A percentile compares a stretch with the other conserved stretches of the same genome.
Conservation (phyloP, 306 rosid species). For the Fragaria iinumae region DNA sequence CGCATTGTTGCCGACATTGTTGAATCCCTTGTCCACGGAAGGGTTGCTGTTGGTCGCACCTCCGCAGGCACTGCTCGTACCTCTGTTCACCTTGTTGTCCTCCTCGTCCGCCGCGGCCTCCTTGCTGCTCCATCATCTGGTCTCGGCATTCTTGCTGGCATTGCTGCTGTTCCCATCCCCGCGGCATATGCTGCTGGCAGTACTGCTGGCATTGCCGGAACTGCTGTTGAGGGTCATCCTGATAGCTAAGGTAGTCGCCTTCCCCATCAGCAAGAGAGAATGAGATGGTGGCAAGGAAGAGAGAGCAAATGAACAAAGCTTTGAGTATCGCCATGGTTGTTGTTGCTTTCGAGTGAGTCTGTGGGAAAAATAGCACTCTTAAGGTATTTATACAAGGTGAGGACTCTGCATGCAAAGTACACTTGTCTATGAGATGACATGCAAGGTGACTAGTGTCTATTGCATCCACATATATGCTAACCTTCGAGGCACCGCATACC, state of each 20-base stretch:
- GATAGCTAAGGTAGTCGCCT: background rate
- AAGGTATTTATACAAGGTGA: background rate
- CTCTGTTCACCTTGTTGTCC: background rate
- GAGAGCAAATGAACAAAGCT: slow-evolving; percentile 11
- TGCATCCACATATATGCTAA: background rate
- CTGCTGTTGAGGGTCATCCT: slow-evolving; percentile 4
- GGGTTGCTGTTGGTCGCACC: background rate
- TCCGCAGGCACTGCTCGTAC: background rate
- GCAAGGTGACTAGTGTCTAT: slow-evolving; percentile 41
- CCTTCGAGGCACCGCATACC: slow-evolving; percentile 6
- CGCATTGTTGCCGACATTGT: slow-evolving; percentile 7
- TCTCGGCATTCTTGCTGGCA: background rate
- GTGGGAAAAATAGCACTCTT: background rate
- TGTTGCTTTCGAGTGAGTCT: background rate
- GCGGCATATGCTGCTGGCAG: slow-evolving; percentile 6
- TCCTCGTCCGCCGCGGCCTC: background rate
- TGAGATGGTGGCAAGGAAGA: slow-evolving; percentile 23
- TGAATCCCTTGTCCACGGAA: background rate
- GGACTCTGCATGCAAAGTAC: slow-evolving; percentile 6
- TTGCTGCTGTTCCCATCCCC: background rate
- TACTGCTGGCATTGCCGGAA: slow-evolving; percentile 6
- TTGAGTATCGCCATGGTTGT: slow-evolving; percentile 15
- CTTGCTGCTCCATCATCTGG: background rate
- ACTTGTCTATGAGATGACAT: slow-evolving; percentile 20
- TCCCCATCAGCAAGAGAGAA: background rate